A percentile compares a stretch with the other conserved stretches of the same genome.
These are phyloP conservation scores for Aphanomyces euteiches DNA, from an alignment of 352 stramenopile species.

Conservation along the genomic window DNA sequence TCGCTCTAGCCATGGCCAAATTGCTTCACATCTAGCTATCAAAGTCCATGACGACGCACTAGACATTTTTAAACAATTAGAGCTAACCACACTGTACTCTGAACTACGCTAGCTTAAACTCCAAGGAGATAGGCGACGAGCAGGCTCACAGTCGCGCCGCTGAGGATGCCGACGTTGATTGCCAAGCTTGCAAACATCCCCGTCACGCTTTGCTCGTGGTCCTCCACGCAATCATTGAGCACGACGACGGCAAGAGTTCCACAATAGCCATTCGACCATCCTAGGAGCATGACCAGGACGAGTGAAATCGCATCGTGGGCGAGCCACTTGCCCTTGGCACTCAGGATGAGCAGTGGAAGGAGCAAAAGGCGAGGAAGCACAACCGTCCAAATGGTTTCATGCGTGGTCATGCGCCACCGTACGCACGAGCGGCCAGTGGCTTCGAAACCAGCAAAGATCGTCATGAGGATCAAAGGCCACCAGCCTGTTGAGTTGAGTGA, in stretches of 20 bases:
- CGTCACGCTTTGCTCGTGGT: background rate
- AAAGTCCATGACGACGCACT: no score
- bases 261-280: background rate
- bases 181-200: constrained; percentile 11
- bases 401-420: background rate
- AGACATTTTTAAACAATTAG: background rate
- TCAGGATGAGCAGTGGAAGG: background rate
- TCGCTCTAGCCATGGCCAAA: background rate
- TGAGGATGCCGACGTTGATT: constrained; percentile 7
- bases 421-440: constrained; percentile 2
- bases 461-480: constrained; percentile 14
- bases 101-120: background rate
- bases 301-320: constrained; percentile 3
- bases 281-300: background rate
- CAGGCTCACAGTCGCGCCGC: constrained; percentile 1
- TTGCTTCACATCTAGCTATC: background rate
- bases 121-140: background rate
- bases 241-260: constrained; percentile 10
- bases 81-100: background rate
- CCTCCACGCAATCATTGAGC: constrained; percentile 8
- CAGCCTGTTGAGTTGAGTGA: background rate
- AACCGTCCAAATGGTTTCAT: background rate
- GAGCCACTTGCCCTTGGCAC: background rate
- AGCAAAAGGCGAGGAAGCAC: background rate
- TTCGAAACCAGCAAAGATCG: background rate